Evolutionary conservation across 768 basidiomycete genomes (phyloP), one percentile per base, ranked within the genome.

Genomic region (Tricholoma flavovirens): DNA sequence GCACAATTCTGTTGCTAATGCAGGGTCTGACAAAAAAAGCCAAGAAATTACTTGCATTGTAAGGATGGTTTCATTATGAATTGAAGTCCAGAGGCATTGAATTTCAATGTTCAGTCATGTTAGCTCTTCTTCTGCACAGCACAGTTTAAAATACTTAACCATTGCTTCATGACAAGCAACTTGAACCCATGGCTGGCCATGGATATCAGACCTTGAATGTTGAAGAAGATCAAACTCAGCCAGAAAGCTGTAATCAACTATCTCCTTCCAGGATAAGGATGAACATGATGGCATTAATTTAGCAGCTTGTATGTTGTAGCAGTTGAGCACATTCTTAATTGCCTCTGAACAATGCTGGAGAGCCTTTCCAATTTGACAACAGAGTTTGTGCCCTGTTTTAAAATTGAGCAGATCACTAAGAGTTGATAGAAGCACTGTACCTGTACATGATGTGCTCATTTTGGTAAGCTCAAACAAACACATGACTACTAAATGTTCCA

Each of bases 331-430:
- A 0, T 59, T 60, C 8, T 32, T 38, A 21, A 72, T 62, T 1
- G 69, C 64, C 32, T 65, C 33, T 5, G 64, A 67, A 2, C 60
- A 42, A 0, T 53, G 51, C 32, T 67, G 49, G 1, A 70, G 53
- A 0, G 66, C 61, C 26, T 62, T 62, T 1, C 54, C 56, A 32
- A 70, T 66, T 40, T 70, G 67, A 14, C 58, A 64, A 1, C 61
- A 33, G 3, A 70, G 49, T 12, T 64, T 65, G 56, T 72, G 70
- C 2, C 70, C 70, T 71, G 36, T 11, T 21, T 8, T 11, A 51
- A 26, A 38, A 5, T 42, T 9, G 6, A 19, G 17, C 3, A 7
- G 19, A 19, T 42, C 19, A n/a, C 32, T 10, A 30, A 30, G 9
- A 14, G 6, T 19, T 4, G 19, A 7, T 12, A 56, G 30, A 21